Conservation (phyloP, 345 rosid genomes). For the Balakata baccata region DNA sequence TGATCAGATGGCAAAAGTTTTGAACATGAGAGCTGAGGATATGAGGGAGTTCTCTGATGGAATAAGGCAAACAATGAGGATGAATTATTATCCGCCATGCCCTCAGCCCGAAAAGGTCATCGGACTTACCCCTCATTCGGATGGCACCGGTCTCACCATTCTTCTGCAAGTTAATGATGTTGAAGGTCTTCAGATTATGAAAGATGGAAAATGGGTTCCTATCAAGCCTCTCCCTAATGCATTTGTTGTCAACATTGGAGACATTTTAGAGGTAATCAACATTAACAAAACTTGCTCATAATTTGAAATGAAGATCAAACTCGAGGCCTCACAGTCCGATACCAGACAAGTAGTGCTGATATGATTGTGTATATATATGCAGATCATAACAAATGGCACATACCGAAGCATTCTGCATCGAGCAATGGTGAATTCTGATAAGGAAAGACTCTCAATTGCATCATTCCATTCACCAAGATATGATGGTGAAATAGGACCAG, state of each 20-base stretch:
- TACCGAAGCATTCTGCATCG: slow-evolving; percentile 26
- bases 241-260: slow-evolving; percentile 38
- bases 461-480: slow-evolving; percentile 17
- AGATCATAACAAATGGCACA: slow-evolving; percentile 24
- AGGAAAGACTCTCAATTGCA: slow-evolving; percentile 31
- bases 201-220: slow-evolving; percentile 35
- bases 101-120: slow-evolving; percentile 29
- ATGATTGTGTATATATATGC: neutral
- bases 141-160: slow-evolving; percentile 26
- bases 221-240: slow-evolving; percentile 33
- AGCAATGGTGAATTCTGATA: slow-evolving; percentile 2
- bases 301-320: too few species aligned
- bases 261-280: slow-evolving; percentile 27
- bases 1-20: slow-evolving; percentile 15
- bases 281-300: too few species aligned
- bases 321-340: too few species aligned
- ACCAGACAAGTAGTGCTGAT: too few species aligned
- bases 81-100: slow-evolving; percentile 40
- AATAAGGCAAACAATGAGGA: slow-evolving; percentile 23
- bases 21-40: slow-evolving; percentile 18
- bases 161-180: slow-evolving; percentile 35
- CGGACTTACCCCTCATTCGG: slow-evolving; percentile 37
- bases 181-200: slow-evolving; percentile 34
- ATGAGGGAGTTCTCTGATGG: slow-evolving; percentile 22
- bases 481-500: slow-evolving; percentile 18